A percentile compares a stretch with the other conserved stretches of the same genome.
phyloP scores from a whole-genome alignment of 208 protist genomes.

The Willaertia magna region DNA sequence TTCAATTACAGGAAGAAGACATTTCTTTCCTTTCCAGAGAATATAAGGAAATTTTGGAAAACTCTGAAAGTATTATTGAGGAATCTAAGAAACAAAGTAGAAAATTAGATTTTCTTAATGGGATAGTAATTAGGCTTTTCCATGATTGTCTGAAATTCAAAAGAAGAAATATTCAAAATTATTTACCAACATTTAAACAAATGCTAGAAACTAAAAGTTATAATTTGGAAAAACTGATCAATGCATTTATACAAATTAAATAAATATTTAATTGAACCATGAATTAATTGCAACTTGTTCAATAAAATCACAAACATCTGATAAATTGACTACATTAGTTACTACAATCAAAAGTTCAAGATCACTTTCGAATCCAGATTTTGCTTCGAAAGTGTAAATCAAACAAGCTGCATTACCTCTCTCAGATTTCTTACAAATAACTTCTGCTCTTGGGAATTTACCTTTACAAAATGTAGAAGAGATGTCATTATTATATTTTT shows the following conservation, averaged over 20 bases:
- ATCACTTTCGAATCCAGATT: no score
- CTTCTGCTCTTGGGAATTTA: no score
- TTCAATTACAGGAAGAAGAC: constrained; percentile 31
- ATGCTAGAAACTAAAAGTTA: not conserved
- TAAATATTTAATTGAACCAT: no score
- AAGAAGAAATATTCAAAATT: not conserved
- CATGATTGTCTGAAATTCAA: not conserved
- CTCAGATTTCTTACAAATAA: no score
- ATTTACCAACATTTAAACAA: not conserved
- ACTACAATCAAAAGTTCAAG: no score
- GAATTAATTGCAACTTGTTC: no score
- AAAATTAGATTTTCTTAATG: not conserved
- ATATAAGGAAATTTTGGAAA: constrained; percentile 14
- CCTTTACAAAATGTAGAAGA: no score
- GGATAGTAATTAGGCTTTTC: not conserved
- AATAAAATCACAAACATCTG: no score
- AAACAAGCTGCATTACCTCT: no score
- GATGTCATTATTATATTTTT: no score
- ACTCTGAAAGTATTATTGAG: not conserved
- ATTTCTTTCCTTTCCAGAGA: constrained; percentile 4
- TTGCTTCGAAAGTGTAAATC: no score
- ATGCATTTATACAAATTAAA: not conserved
- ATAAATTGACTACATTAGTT: no score
- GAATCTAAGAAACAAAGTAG: not conserved
- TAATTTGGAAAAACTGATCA: not conserved